Evolutionary conservation across 805 yeast species (phyloP).

Genomic region (Sugiyamaella qingdaonensis): DNA sequence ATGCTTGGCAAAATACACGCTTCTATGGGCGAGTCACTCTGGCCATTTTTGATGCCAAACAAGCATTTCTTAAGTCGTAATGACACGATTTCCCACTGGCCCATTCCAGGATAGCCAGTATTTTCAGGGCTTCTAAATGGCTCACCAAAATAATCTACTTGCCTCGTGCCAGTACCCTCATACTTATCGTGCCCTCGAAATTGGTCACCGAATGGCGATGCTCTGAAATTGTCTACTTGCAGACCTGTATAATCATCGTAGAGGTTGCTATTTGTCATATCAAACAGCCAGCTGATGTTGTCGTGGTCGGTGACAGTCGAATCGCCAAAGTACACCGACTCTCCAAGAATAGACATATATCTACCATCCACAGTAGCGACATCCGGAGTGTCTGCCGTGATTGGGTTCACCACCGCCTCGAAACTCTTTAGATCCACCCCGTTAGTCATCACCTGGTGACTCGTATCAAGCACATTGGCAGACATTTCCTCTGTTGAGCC

Average conservation of each 20-base stretch:
- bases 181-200: neutral
- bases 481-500: neutral
- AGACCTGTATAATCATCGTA: neutral
- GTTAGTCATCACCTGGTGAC: neutral
- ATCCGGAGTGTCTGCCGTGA: neutral
- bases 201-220: neutral
- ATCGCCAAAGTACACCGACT: neutral
- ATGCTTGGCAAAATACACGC: conserved; percentile 16
- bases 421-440: neutral
- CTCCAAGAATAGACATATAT: neutral
- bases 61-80: conserved; percentile 13
- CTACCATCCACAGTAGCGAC: neutral
- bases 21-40: conserved; percentile 19
- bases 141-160: neutral
- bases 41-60: conserved; percentile 14
- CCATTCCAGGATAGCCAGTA: neutral
- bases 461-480: neutral
- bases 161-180: neutral
- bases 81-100: neutral
- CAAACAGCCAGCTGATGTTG: conserved; percentile 28
- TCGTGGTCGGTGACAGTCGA: neutral
- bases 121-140: neutral
- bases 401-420: neutral
- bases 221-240: neutral
- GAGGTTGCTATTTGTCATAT: conserved; percentile 1